These are phyloP conservation scores for Davidsoniella virescens DNA, from an alignment of 2,329 filamentous ascomycete species.

Conservation along the genomic window DNA sequence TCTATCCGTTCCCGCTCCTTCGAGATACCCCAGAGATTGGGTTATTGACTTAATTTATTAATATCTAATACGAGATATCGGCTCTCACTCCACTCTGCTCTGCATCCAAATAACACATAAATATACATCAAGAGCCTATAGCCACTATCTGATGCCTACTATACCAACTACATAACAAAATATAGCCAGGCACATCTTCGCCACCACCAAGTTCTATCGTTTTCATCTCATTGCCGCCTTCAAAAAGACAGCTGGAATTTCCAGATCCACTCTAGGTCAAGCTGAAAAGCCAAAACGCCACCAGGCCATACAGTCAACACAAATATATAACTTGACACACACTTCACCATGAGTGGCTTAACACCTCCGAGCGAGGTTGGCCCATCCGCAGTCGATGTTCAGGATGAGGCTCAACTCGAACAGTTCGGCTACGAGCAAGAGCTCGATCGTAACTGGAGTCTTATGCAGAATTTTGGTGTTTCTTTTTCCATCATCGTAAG, in stretches of 20 bases:
- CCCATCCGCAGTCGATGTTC: constrained; percentile 15
- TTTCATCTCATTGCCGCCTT: not conserved
- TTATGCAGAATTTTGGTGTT: constrained; percentile 44
- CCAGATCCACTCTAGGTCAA: not conserved
- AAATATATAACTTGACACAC: not conserved
- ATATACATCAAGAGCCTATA: too few species aligned
- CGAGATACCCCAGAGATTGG: too few species aligned
- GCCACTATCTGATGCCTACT: too few species aligned
- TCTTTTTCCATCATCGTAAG: constrained; percentile 44
- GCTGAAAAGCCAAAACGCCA: not conserved
- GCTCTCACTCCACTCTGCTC: too few species aligned
- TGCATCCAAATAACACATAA: too few species aligned
- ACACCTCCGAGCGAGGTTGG: constrained; percentile 9
- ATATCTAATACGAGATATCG: too few species aligned
- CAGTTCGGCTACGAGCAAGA: constrained; percentile 32
- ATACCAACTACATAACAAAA: too few species aligned
- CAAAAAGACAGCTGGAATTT: not conserved
- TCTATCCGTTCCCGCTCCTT: too few species aligned
- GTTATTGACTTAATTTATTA: too few species aligned
- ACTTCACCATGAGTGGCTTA: not conserved
- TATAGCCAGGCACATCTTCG: too few species aligned
- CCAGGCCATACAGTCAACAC: not conserved
- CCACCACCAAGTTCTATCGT: too few species aligned
- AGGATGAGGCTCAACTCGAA: constrained; percentile 36
- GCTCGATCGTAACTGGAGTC: constrained; percentile 38